Evolutionary conservation across 768 basidiomycete species (phyloP).

Genomic region (Kwoniella shandongensis): DNA sequence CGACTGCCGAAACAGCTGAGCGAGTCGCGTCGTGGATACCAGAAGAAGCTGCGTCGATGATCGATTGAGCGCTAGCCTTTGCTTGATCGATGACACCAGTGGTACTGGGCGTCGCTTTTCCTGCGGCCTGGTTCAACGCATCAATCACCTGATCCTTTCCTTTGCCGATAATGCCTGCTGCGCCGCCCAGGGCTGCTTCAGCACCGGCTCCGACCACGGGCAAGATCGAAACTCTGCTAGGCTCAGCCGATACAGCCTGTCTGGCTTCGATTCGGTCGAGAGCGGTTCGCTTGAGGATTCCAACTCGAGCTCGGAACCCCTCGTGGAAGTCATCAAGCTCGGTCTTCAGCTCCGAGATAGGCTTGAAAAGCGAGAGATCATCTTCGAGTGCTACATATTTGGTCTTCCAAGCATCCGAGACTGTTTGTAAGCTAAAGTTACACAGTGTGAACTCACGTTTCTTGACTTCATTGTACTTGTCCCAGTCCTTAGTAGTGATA

Average conservation of each 20-base stretch:
- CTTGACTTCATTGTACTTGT: slow-evolving; percentile 17
- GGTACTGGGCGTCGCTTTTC: slow-evolving; percentile 8
- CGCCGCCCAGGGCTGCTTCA: slow-evolving; percentile 30
- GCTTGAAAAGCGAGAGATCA: slow-evolving; percentile 12
- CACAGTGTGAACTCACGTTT: slow-evolving; percentile 12
- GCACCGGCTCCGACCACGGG: slow-evolving; percentile 38
- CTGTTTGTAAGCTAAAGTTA: slow-evolving; percentile 2
- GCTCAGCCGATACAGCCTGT: slow-evolving; percentile 26
- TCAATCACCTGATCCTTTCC: slow-evolving; percentile 48
- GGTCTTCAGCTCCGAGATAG: slow-evolving; percentile 30
- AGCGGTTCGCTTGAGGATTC: slow-evolving; percentile 36
- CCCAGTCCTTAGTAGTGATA: slow-evolving; percentile 36
- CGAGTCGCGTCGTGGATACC: slow-evolving; percentile 34
- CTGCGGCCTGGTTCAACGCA: slow-evolving; percentile 33
- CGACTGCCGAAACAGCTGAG: slow-evolving; percentile 38
- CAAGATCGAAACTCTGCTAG: slow-evolving; percentile 30
- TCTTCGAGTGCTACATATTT: slow-evolving; percentile 13
- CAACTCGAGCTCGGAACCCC: slow-evolving; percentile 39
- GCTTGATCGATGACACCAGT: slow-evolving; percentile 33
- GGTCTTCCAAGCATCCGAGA: slow-evolving; percentile 20
- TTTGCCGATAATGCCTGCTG: slow-evolving; percentile 42
- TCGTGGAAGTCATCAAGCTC: slow-evolving; percentile 43
- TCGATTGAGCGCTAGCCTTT: slow-evolving; percentile 7
- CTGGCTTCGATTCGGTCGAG: slow-evolving; percentile 38
- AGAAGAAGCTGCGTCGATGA: slow-evolving; percentile 25